Evolutionary conservation across 306 rosid genomes (phyloP), one percentile per base, ranked within the genome.

Genomic region (Begonia masoniana): DNA sequence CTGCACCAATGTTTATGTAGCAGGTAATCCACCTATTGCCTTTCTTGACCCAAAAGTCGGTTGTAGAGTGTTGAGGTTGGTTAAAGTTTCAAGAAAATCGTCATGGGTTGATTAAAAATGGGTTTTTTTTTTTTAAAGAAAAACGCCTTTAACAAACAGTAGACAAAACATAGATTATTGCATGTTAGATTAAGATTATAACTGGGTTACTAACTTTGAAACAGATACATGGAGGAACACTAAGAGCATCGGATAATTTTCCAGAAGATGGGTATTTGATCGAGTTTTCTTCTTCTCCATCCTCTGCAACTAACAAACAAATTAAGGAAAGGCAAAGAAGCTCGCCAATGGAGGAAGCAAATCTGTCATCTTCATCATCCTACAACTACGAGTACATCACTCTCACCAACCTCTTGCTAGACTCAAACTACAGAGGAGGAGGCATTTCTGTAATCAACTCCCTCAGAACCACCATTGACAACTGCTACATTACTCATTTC

Each of bases 401-500:
- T 23, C 55, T 91, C 15, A 81, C 52, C 53, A 86, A 86, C 67
- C 80, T 91, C 13, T 50, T 91, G 54, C 45, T 91, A 59, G 96
- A 91, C 55, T 81, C 86, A 17, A 91, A 81, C 73, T 83, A 51
- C 66, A 83, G 80, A 68, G 99, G 99, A 8, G 96, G 99, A 6
- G 96, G 76, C 12, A 81, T 86, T 61, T 74, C 82, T 10, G 73
- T 91, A 47, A 65, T 91, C 41, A 81, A 86, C 63, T 91, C 99
- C 52, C 76, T 86, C 1, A 71, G 99, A 64, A 81, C 63, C 1
- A 78, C 41, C 81, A 83, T 91, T 53, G 94, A 83, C 72, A 91
- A 91, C 9, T 91, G 96, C 61, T 91, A 83, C 78, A 71, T 91
- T 17, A 70, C 85, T 17, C 99, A 91, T 71, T 91, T 91, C 81